Base-by-base conservation (phyloP, 1,284 basidiomycete genomes). In the Filobasidium uniguttulatum region DNA sequence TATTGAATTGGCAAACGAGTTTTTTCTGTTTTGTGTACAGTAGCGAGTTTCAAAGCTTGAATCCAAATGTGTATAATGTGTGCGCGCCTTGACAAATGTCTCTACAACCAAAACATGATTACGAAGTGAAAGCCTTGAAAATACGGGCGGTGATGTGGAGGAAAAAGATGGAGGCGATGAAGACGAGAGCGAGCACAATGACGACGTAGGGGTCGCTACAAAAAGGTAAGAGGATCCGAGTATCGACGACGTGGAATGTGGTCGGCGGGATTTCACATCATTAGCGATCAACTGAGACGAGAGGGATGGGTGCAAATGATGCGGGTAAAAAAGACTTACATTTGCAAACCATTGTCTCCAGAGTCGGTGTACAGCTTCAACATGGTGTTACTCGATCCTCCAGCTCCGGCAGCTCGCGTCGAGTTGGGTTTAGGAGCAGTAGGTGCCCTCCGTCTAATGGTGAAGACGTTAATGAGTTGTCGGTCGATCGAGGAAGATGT, bases 161-260 rank as follows among this genome's bases (percentile, higher is more conserved):
- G 80, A 91, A 89, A 78, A 98, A 96, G 67, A 98, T 96, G 53
- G 89, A 94, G 52, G 83, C 90, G 71, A 98, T 96, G 77, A 98
- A 98, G 29, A 88, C 89, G 55, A 98, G 80, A 22, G 93, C 94
- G 36, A 98, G 81, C 57, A 97, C 86, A 55, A 97, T 81, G 57
- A 97, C 91, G 59, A 97, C 91, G 72, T 91, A 96, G 5, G 93
- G 93, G 72, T n/a, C n/a, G n/a, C n/a, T n/a, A n/a, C n/a, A n/a
- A n/a, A n/a, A n/a, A n/a, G n/a, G n/a, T n/a, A n/a, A n/a, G 23
- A 9, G 38, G 28, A 12, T n/a, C n/a, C n/a, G n/a, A n/a, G n/a
- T n/a, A n/a, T n/a, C n/a, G n/a, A n/a, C n/a, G n/a, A n/a, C n/a
- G n/a, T n/a, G n/a, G n/a, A n/a, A n/a, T n/a, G n/a, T n/a, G n/a